Conservation (phyloP, 305 asterid genomes). For the Fraxinus xanthoxyloides region DNA sequence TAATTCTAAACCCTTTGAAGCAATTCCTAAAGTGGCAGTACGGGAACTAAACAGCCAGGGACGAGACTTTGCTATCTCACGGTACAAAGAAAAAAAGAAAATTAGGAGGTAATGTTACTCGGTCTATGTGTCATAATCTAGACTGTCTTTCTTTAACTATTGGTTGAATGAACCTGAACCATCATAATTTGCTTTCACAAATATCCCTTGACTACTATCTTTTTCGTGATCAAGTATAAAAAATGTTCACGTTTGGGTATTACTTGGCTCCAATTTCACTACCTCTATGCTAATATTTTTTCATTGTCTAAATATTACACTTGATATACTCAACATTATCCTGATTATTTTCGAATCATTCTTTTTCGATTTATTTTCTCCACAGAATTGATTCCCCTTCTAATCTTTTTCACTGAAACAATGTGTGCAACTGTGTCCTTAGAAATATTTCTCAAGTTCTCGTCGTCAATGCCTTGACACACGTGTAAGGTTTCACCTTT, state of each 20-base stretch:
- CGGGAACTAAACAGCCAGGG: constrained; percentile 79
- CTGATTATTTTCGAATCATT: not conserved
- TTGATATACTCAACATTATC: not conserved
- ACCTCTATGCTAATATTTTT: not conserved
- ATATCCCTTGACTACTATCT: not conserved
- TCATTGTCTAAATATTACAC: not conserved
- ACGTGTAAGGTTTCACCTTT: not conserved
- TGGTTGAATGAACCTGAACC: not conserved
- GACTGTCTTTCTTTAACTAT: not conserved
- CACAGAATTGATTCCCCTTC: not conserved
- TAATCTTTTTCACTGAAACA: not conserved
- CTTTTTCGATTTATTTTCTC: not conserved
- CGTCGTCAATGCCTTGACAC: not conserved
- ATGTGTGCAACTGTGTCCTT: not conserved
- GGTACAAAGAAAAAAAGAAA: constrained; percentile 92
- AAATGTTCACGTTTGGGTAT: not conserved
- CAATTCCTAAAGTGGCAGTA: constrained; percentile 31
- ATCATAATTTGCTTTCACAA: not conserved
- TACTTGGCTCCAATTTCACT: not conserved
- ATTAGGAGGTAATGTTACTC: constrained; percentile 61
- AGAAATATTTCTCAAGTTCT: not conserved
- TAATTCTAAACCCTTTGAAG: constrained; percentile 36
- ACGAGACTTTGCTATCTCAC: constrained; percentile 75
- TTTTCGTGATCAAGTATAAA: not conserved
- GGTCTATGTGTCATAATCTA: not conserved